These are phyloP conservation scores for Stephanocyclus meneghinianus DNA, from an alignment of 352 stramenopile species.

Conservation along the genomic window DNA sequence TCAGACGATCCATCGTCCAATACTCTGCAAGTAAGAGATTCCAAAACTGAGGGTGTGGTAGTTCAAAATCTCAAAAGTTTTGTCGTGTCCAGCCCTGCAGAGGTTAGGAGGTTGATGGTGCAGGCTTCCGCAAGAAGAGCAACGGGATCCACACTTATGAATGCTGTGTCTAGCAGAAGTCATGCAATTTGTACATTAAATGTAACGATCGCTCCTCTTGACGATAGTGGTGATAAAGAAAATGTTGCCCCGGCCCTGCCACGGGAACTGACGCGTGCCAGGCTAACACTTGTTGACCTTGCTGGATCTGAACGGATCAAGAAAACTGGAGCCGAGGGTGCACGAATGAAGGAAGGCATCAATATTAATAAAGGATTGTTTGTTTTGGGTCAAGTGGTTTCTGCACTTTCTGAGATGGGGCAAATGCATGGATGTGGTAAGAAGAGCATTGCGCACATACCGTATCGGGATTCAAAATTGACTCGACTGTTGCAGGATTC, in stretches of 20 bases:
- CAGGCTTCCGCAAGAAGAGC: constrained; percentile 49
- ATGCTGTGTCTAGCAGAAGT: constrained; percentile 59
- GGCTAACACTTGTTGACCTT: constrained; percentile 88
- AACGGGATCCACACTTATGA: constrained; percentile 70
- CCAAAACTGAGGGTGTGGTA: constrained; percentile 43
- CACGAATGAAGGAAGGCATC: constrained; percentile 90
- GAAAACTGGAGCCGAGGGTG: constrained; percentile 85
- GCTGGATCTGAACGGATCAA: constrained; percentile 93
- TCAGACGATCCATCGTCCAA: constrained; percentile 71
- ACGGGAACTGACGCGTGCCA: constrained; percentile 40
- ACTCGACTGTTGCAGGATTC: constrained; percentile 66
- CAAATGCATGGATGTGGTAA: constrained; percentile 47
- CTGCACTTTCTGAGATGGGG: constrained; percentile 89
- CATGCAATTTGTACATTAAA: constrained; percentile 80
- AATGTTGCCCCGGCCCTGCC: constrained; percentile 1
- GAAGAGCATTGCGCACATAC: constrained; percentile 47
- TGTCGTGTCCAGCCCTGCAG: constrained; percentile 42
- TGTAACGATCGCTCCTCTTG: constrained; percentile 49
- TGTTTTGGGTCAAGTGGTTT: constrained; percentile 94
- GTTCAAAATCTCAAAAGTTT: constrained; percentile 58
- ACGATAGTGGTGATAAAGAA: constrained; percentile 8
- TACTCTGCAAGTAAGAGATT: constrained; percentile 56
- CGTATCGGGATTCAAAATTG: constrained; percentile 82
- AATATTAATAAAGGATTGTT: constrained; percentile 95
- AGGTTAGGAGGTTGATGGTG: constrained; percentile 65